Evolutionary conservation across 108 stramenopile species (phyloP).

Genomic region (Cylindrotheca closterium): DNA sequence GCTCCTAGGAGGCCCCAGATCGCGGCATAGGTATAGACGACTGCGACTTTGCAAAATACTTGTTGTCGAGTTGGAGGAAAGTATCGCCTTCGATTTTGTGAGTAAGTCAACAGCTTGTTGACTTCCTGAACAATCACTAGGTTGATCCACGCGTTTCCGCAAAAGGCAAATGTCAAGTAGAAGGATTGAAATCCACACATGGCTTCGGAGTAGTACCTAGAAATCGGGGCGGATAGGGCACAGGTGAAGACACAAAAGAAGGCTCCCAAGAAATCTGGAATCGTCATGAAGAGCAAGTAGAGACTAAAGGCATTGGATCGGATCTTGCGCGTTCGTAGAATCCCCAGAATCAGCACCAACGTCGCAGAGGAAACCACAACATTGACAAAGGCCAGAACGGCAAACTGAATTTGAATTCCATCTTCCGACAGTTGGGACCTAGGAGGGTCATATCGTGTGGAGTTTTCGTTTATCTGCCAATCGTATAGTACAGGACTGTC

Average conservation of each 20-base stretch:
- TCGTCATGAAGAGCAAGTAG: conserved; percentile 19
- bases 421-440: neutral
- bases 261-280: conserved; percentile 24
- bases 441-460: neutral
- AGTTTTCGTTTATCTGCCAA: neutral
- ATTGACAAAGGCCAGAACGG: neutral
- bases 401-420: neutral
- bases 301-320: conserved; percentile 24
- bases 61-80: conserved; percentile 12
- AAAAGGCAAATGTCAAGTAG: conserved; percentile 18
- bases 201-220: neutral
- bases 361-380: neutral
- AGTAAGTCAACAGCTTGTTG: conserved; percentile 9
- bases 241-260: conserved; percentile 22
- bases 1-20: conserved; percentile 1
- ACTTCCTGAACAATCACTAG: conserved; percentile 26
- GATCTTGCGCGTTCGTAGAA: conserved; percentile 5
- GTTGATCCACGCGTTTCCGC: conserved; percentile 29
- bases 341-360: conserved; percentile 16
- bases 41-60: neutral
- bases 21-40: conserved; percentile 16
- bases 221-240: neutral
- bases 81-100: conserved; percentile 9
- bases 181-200: conserved; percentile 31
- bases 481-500: neutral